Evolutionary conservation across 2,329 filamentous ascomycete genomes (phyloP), one percentile per base, ranked within the genome.

Genomic region (Fusarium caatingaense): DNA sequence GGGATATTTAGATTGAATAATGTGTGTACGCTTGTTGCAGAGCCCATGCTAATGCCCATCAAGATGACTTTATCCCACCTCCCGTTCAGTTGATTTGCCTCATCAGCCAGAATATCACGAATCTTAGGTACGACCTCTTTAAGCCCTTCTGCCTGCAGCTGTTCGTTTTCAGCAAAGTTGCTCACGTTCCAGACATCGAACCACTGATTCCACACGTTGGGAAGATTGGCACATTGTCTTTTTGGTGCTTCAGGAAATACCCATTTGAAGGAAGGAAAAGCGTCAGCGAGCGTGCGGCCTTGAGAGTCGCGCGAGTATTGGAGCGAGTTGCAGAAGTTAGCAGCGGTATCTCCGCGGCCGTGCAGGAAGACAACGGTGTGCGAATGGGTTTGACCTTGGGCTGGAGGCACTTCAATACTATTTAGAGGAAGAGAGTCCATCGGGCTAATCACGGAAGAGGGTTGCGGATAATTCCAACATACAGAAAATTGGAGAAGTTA

Each of bases 131-230:
- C 78, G 59, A 79, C 80, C 12, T 83, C 80, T 34, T 70, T 72
- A 9, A 87, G 72, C 0, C 84, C 85, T 0, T 74, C 68, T 1
- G 75, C 74, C 72, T 86, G 83, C 7, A 83, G 61, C 6, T 83
- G 81, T 63, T 86, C 83, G 15, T 76, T 72, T 13, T 82, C 76
- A 1, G 76, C 45, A 23, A 83, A 80, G 59, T 83, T 76, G 20
- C 76, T 69, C 1, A 81, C 76, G 51, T 83, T 82, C 77, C 79
- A 83, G 47, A 86, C 79, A 70, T 87, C 84, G 72, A 87, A 87
- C 85, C 85, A 87, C 69, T 85, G 83, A 11, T 80, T 78, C 58
- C 69, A 59, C 10, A 72, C 64, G 27, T 78, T 27, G 10, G 66
- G 67, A 16, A 56, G 63, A 7, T 55, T 62, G 56, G 78, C 76